Base-by-base conservation (phyloP, 2,329 filamentous ascomycete genomes). In the Chlorencoelia australis region DNA sequence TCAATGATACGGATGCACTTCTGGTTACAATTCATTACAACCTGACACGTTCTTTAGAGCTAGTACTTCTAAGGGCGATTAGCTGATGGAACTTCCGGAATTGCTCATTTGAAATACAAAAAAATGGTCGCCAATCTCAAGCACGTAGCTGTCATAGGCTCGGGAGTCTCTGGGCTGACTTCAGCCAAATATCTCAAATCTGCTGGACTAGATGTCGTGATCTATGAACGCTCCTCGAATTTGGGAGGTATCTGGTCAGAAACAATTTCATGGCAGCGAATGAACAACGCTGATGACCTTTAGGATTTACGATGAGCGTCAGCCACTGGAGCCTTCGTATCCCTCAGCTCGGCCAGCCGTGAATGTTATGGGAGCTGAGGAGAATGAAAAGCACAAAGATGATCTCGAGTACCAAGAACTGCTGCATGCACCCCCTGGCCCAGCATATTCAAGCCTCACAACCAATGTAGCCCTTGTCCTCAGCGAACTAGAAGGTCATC, bases 201-300 rank as follows among this genome's bases (percentile, higher is more conserved):
- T 30, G 55, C 57, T 6, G 66, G 64, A 1, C 37, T 69, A 4
- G 59, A 72, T 7, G 67, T 73, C 2, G 67, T 62, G 0, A 63
- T 76, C 0, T 75, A 69, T 43, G 72, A 77, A 43, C 59, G 73
- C 36, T 66, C 62, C 4, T 57, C 58, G 35, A 62, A 58, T 11
- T 60, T 65, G n/a, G 72, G 73, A 2, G 72, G 73, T 10, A 63
- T 73, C 18, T 76, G 73, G 72, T 49, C 15, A 20, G 37, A 29
- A 11, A 4, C 10, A 13, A 4, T 7, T 10, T 5, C 10, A 4
- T 10, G 2, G 16, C 30, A 7, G 20, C 10, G 3, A 25, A 20
- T 6, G 14, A 35, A 4, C 11, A 3, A 5, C 10, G 29, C 19
- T 38, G 3, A 37, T 17, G n/a, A 22, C 18, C 19, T 2, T 15